Base-by-base conservation (phyloP, 768 basidiomycete genomes). In the Suillus subalutaceus region DNA sequence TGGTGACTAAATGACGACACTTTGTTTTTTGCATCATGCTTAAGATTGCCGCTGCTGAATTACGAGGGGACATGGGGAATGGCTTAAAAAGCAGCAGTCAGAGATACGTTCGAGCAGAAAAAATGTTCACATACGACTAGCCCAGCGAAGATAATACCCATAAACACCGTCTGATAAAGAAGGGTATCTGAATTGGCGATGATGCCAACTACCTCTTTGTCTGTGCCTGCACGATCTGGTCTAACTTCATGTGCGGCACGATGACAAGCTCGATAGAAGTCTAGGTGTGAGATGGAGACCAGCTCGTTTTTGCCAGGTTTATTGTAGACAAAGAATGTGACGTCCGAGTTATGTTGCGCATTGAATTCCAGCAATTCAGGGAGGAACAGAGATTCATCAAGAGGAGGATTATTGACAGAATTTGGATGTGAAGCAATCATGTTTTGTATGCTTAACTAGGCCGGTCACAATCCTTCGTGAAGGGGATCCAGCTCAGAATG, bases 91-190 rank as follows among this genome's bases (percentile, higher is more conserved):
- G 44, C 53, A 6, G 74, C 69, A 23, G 79, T 68, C n/a, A 77
- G 68, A 1, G 74, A 20, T 68, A 35, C 77, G 74, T 20, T 18
- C 40, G 3, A 16, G 63, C 75, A 79, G 26, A 78, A 63, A 32
- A 74, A 40, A 71, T 65, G 44, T 78, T 74, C 0, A 67, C 73
- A 40, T 65, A 77, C 77, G 0, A 75, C 63, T 65, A 75, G 79
- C 26, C 82, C 83, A 6, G 82, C 81, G 9, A 79, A 70, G 4
- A 82, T 72, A 55, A 85, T 75, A 9, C 82, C 81, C 6, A 77
- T 70, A 46, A 71, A 66, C 12, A 74, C 64, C 4, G 77, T 73
- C 52, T 79, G 76, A 53, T 81, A 74, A 13, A 78, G 70, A 18
- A 80, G 59, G 2, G 74, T 77, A 52, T 83, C 82, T 0, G 67